A percentile compares a stretch with the other conserved stretches of the same genome.
Conservation (phyloP, 768 basidiomycete genomes). For the Cystobasidium onofrii region DNA sequence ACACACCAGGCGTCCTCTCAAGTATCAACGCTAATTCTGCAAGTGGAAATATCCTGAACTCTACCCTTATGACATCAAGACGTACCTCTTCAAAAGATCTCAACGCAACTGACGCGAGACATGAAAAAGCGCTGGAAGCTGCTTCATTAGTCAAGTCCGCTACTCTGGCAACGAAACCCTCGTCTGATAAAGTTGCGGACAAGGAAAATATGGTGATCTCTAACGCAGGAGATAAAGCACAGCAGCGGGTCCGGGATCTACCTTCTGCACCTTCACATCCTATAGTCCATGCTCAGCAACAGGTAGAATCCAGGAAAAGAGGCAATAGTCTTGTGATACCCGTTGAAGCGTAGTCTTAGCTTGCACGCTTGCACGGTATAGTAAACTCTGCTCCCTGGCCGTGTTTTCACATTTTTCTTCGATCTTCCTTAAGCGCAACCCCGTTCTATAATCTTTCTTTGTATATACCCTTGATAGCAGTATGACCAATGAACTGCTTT, state of each 20-base stretch:
- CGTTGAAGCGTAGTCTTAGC: background rate
- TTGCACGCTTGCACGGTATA: too few species aligned
- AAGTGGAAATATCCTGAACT: background rate
- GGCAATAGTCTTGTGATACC: background rate
- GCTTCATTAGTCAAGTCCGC: constrained; percentile 3
- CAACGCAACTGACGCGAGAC: background rate
- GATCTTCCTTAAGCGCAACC: too few species aligned
- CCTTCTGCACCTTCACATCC: background rate
- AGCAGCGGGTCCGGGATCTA: background rate
- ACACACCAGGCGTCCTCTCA: background rate
- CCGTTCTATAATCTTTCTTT: too few species aligned
- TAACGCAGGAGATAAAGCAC: background rate
- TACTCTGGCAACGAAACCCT: background rate
- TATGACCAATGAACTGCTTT: too few species aligned
- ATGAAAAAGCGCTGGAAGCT: constrained; percentile 7
- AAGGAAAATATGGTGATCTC: constrained; percentile 2
- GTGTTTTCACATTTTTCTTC: too few species aligned
- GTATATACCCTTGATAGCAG: too few species aligned
- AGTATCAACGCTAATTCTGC: background rate
- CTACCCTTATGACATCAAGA: background rate
- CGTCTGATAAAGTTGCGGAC: background rate
- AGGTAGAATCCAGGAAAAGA: background rate
- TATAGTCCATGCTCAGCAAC: background rate
- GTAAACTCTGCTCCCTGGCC: too few species aligned
- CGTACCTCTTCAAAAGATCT: background rate